Percentiles rank a stretch among this genome's conserved stretches.
Conservation (phyloP, 2,329 filamentous ascomycete species). For the Ophiocordyceps polyrhachis-furcata region DNA sequence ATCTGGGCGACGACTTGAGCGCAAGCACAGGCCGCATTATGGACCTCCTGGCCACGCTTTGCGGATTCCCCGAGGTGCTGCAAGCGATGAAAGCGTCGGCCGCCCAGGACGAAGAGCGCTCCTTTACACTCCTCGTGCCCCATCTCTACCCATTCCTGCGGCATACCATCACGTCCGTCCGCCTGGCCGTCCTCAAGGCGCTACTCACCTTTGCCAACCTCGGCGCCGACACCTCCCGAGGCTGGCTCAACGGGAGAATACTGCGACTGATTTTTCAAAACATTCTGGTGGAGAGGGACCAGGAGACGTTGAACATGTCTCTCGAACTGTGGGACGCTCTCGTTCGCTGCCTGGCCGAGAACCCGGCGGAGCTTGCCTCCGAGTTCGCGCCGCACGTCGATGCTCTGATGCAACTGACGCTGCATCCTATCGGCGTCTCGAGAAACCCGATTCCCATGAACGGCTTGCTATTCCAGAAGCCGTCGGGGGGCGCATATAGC, state of each 20-base stretch:
- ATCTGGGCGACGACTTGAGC: constrained; percentile 90
- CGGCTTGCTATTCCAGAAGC: constrained; percentile 71
- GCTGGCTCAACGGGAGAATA: constrained; percentile 84
- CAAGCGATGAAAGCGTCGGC: constrained; percentile 89
- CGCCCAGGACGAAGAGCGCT: constrained; percentile 62
- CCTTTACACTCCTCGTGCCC: constrained; percentile 82
- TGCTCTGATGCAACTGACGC: constrained; percentile 64
- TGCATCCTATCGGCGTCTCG: constrained; percentile 84
- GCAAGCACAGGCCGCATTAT: constrained; percentile 97
- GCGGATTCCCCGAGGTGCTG: constrained; percentile 81
- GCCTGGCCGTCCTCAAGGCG: constrained; percentile 80
- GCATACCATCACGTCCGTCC: constrained; percentile 92
- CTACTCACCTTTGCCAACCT: constrained; percentile 84
- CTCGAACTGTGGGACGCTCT: constrained; percentile 75
- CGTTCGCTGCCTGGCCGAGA: constrained; percentile 46
- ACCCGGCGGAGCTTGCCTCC: constrained; percentile 43
- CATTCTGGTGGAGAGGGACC: constrained; percentile 78
- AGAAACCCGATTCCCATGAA: constrained; percentile 90
- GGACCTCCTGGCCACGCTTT: constrained; percentile 91
- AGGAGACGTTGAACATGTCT: constrained; percentile 63
- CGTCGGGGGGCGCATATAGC: constrained; percentile 68
- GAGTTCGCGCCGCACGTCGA: constrained; percentile 62
- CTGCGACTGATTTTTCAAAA: constrained; percentile 88
- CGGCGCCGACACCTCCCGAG: constrained; percentile 58
- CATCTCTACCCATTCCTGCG: constrained; percentile 89